Evolutionary conservation across 2,329 filamentous ascomycete genomes (phyloP).

Genomic region (Pseudohalonectria lignicola): DNA sequence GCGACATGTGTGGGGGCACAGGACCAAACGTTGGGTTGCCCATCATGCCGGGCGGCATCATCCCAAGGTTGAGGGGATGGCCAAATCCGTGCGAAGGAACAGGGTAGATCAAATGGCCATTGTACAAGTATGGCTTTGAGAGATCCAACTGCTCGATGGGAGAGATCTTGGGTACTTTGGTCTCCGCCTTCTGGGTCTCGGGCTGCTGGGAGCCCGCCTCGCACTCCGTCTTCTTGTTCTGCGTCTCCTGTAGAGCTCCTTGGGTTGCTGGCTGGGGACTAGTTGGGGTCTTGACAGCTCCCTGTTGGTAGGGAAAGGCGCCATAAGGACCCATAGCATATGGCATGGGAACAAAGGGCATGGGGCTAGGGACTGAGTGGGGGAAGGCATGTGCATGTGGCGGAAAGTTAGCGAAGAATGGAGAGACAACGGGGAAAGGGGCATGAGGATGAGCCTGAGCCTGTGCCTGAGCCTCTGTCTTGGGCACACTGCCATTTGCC

Average conservation of each 20-base stretch:
- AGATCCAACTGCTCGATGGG: slow-evolving; percentile 34
- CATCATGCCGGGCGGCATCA: slow-evolving; percentile 8
- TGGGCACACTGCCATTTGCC: not conserved
- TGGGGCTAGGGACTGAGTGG: not conserved
- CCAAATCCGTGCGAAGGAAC: too few relatives aligned
- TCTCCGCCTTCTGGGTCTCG: slow-evolving; percentile 16
- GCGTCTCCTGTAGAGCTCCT: slow-evolving; percentile 14
- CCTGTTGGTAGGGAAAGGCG: slow-evolving; percentile 5
- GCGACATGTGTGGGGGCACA: slow-evolving; percentile 10
- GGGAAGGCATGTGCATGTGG: slow-evolving; percentile 11
- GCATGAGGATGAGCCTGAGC: slow-evolving; percentile 5
- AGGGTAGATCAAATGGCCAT: slow-evolving; percentile 22
- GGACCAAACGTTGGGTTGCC: slow-evolving; percentile 5
- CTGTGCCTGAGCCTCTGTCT: slow-evolving; percentile 3
- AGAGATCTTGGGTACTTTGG: slow-evolving; percentile 19
- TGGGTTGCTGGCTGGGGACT: slow-evolving; percentile 6
- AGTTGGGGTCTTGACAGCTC: not conserved
- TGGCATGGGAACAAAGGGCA: slow-evolving; percentile 14
- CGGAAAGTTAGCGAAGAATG: slow-evolving; percentile 8
- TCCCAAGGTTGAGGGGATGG: slow-evolving; percentile 6
- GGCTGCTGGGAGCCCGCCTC: slow-evolving; percentile 22
- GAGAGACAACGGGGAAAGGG: slow-evolving; percentile 12
- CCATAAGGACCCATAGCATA: slow-evolving; percentile 16
- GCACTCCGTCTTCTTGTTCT: slow-evolving; percentile 16
- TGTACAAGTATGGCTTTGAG: slow-evolving; percentile 29